A percentile compares a stretch with the other conserved stretches of the same genome.
Conservation (phyloP, 805 yeast genomes). For the Candida rishiriensis region DNA sequence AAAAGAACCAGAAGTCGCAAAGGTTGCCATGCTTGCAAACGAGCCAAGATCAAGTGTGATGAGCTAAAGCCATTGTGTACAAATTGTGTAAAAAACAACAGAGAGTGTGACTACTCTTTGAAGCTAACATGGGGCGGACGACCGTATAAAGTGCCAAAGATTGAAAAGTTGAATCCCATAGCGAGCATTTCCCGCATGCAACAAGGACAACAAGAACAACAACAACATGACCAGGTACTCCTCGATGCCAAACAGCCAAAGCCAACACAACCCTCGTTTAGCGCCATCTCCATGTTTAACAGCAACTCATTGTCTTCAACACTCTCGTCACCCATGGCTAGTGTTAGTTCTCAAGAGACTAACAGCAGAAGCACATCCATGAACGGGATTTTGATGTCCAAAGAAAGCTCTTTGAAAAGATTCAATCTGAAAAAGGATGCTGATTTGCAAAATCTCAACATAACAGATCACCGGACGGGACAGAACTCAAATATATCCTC, state of each 20-base stretch:
- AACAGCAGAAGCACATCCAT: not conserved
- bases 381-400: not conserved
- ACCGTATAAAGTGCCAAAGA: constrained; percentile 46
- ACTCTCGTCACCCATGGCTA: not conserved
- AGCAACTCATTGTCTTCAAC: not conserved
- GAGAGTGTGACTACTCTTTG: constrained; percentile 58
- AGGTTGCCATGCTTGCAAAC: constrained; percentile 62
- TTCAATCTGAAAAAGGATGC: too few relatives aligned
- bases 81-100: constrained; percentile 44
- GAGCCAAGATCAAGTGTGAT: constrained; percentile 63
- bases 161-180: constrained; percentile 28
- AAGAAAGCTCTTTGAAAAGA: not conserved
- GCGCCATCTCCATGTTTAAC: too few relatives aligned
- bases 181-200: constrained; percentile 21
- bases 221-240: not conserved
- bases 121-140: constrained; percentile 74
- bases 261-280: not conserved
- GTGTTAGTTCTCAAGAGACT: not conserved
- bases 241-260: not conserved
- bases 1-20: constrained; percentile 43
- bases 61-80: constrained; percentile 61
- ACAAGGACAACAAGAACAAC: not conserved
- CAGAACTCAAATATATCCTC: not conserved
- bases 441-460: too few relatives aligned
- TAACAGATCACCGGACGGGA: too few relatives aligned